Conservation (phyloP, 768 basidiomycete species). For the Mycena belliarum region DNA sequence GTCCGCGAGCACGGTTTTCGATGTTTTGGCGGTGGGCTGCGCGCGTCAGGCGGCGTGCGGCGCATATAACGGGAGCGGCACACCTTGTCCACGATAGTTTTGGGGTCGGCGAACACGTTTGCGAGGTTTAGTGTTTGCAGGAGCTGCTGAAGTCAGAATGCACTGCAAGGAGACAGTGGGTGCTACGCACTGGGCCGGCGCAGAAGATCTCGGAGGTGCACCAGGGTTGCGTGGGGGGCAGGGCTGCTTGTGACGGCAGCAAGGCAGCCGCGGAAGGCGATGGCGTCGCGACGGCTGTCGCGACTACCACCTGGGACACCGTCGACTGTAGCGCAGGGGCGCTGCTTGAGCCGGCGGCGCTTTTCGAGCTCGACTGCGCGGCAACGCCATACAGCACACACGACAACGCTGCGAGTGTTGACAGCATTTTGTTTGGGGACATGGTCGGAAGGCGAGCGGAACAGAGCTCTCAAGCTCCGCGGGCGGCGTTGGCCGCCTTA, state of each 20-base stretch:
- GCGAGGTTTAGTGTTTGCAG: slow-evolving; percentile 88
- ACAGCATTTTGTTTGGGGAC: slow-evolving; percentile 9
- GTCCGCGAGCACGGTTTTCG: slow-evolving; percentile 68
- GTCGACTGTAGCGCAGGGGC: background rate
- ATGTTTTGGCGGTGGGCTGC: slow-evolving; percentile 70
- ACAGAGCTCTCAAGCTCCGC: slow-evolving; percentile 4
- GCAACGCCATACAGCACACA: slow-evolving; percentile 3
- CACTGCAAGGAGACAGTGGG: background rate
- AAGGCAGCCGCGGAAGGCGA: slow-evolving; percentile 7
- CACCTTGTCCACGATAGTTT: slow-evolving; percentile 84
- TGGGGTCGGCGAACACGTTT: slow-evolving; percentile 71
- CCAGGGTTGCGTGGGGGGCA: slow-evolving; percentile 18
- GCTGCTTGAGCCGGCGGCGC: background rate
- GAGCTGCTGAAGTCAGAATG: slow-evolving; percentile 43
- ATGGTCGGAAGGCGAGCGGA: slow-evolving; percentile 3
- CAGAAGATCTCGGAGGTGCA: slow-evolving; percentile 72
- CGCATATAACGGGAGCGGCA: background rate
- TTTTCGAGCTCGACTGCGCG: background rate
- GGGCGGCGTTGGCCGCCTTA: background rate
- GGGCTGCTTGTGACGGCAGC: slow-evolving; percentile 14
- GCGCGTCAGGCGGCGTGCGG: background rate
- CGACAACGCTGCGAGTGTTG: background rate
- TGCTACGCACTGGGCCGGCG: slow-evolving; percentile 61
- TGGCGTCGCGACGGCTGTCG: slow-evolving; percentile 12
- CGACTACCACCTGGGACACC: slow-evolving; percentile 13